Conservation (phyloP, 2,329 filamentous ascomycete species). For the Venturiaceae sp. region DNA sequence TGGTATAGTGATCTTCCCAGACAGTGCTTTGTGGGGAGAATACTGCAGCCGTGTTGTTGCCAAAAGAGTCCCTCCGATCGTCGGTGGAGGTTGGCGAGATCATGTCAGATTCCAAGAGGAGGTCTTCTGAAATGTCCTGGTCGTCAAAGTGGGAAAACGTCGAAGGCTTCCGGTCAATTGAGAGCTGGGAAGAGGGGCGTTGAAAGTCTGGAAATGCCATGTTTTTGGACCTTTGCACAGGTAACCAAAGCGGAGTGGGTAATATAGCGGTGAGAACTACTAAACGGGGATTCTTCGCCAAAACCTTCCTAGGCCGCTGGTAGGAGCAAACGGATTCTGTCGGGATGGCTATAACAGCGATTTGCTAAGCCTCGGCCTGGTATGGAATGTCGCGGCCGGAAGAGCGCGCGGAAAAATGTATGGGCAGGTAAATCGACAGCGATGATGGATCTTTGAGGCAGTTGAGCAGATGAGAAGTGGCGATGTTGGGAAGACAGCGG, state of each 20-base stretch:
- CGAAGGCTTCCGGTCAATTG: slow-evolving; percentile 26
- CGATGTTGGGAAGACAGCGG: neutral
- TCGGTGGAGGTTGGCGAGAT: slow-evolving; percentile 34
- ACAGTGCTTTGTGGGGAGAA: slow-evolving; percentile 41
- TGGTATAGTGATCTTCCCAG: slow-evolving; percentile 37
- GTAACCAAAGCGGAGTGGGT: slow-evolving; percentile 1
- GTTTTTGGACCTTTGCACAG: slow-evolving; percentile 11
- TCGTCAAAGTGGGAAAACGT: slow-evolving; percentile 32
- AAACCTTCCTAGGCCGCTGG: slow-evolving; percentile 1
- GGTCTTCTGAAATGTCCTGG: slow-evolving; percentile 40
- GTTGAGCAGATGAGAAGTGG: neutral
- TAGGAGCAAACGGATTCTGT: slow-evolving; percentile 1
- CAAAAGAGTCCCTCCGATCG: slow-evolving; percentile 33
- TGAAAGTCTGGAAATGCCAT: slow-evolving; percentile 27
- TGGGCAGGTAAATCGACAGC: neutral
- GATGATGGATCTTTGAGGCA: neutral
- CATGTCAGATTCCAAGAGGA: slow-evolving; percentile 40
- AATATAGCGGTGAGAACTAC: slow-evolving; percentile 5
- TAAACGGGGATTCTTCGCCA: slow-evolving; percentile 4
- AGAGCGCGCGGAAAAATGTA: neutral
- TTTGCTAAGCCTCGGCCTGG: slow-evolving; percentile 2
- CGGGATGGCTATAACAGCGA: slow-evolving; percentile 6
- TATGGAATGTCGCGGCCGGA: neutral
- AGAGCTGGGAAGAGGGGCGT: slow-evolving; percentile 23
- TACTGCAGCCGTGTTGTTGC: slow-evolving; percentile 37